These are phyloP conservation scores for Jatropha curcas DNA, from an alignment of 345 rosid species.

Conservation along the genomic window DNA sequence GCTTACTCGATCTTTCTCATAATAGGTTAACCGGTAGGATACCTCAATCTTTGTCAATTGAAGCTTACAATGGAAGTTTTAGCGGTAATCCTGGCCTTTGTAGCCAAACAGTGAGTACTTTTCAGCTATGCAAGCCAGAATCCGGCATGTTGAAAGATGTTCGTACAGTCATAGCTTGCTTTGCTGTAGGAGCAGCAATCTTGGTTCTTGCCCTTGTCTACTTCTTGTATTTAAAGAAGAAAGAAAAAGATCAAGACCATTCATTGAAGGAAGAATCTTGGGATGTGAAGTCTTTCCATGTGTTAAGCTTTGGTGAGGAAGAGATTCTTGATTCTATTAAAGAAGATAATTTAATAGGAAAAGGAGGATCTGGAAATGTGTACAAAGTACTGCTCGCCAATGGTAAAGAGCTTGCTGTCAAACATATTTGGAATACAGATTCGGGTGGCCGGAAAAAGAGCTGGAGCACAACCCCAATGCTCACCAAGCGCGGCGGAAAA, in stretches of 20 bases:
- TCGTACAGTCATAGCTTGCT: conserved; percentile 48
- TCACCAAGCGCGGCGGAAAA: conserved; percentile 39
- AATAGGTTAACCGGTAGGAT: conserved; percentile 64
- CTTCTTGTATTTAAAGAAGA: conserved; percentile 54
- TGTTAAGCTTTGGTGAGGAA: conserved; percentile 64
- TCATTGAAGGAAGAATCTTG: conserved; percentile 73
- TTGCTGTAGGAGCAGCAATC: conserved; percentile 47
- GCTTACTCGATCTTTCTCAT: conserved; percentile 79
- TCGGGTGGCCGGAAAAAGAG: conserved; percentile 30
- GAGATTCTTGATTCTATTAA: conserved; percentile 86
- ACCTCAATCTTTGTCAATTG: conserved; percentile 62
- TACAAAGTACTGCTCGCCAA: conserved; percentile 63
- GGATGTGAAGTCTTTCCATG: conserved; percentile 77
- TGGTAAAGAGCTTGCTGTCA: conserved; percentile 83
- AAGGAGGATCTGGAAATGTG: conserved; percentile 87
- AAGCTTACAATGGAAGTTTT: conserved; percentile 77
- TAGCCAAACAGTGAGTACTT: conserved; percentile 52
- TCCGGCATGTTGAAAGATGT: conserved; percentile 46
- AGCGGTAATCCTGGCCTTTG: conserved; percentile 71
- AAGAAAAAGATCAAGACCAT: conserved; percentile 45
- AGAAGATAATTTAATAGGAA: conserved; percentile 83
- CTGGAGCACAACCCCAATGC: conserved; percentile 64
- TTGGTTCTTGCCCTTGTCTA: conserved; percentile 53
- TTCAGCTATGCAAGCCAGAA: conserved; percentile 48
- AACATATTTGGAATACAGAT: conserved; percentile 64